Evolutionary conservation across 257 asterid species (phyloP), one percentile per base, ranked within the genome.

Genomic region (Salvia splendens): DNA sequence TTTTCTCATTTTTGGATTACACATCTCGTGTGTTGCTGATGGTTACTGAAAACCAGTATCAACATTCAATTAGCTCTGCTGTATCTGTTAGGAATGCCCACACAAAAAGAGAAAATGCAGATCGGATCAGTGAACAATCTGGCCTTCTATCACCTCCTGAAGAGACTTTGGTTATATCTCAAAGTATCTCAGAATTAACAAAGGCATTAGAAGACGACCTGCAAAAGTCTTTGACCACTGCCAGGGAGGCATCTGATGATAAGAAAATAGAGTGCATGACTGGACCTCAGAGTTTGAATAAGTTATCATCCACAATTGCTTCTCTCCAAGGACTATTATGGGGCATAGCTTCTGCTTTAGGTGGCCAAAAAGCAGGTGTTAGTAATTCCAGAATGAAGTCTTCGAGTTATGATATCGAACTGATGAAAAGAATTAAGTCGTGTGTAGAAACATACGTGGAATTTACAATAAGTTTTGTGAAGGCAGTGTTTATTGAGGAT

Each of bases 261-360:
- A 70, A 75, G 71, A 70, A 78, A 69, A 51, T 54, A 69, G 84
- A 75, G 70, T 49, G 67, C 65, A 16, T 75, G 33, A 60, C 80
- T 35, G 83, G 71, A 62, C 53, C 55, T 73, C 78, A 65, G 65
- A 82, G 80, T 69, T 70, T 83, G 52, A 82, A 73, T 65, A 81
- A 82, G 79, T 72, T 86, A 53, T 83, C 92, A 54, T 66, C 91
- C 38, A 50, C 69, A 10, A 52, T 84, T 65, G 78, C 97, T 64
- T 87, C 94, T 81, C 74, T 73, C 67, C 92, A 85, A 75, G 97
- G 96, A 69, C 77, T 88, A 52, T 82, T 93, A 56, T 80, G 83
- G 85, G 97, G 97, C 24, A 69, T 90, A 65, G 85, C 88, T 71
- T 85, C 84, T 50, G 71, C 84, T 43, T 61, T 82, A 57, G 82